Base-by-base conservation (phyloP, 306 rosid genomes). In the Gillenia trifoliata region DNA sequence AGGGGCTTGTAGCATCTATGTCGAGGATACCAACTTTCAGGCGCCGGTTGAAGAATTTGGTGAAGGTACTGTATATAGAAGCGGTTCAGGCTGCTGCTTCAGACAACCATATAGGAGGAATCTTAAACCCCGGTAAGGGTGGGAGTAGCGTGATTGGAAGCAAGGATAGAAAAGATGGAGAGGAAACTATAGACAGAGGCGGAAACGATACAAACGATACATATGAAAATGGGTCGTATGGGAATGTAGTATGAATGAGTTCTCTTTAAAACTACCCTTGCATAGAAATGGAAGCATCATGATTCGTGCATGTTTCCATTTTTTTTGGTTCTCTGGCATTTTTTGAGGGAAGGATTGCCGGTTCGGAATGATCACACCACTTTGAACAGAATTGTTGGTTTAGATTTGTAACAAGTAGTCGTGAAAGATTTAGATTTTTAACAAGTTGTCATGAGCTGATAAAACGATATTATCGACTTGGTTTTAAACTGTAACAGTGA, bases 21-120 rank as follows among this genome's bases (percentile, higher is more conserved):
- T 84, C 98, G 0, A 81, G 94, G 50, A 77, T 92, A 33, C 98
- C 98, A 1, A 87, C 91, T 8, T 90, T 90, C 75, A 74, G 94
- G 41, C 83, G 96, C 19, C 85, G 82, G 36, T 88, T 92, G 56
- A 85, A 54, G 82, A 84, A 86, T 71, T 64, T 90, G 62, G 85
- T 84, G 3, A 90, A 88, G 88, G 67, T 81, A 40, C 80, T 92
- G 59, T 92, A 88, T 64, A 29, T 90, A 56, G 98, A 88, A 88
- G 90, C 85, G 34, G 72, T 88, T 80, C 90, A 84, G 73, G 77
- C 71, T 8, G 72, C 81, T 29, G 86, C 83, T 52, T 84, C 90
- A 41, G 82, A 40, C 33, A 43, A 77, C 34, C 87, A 40, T 4
- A 38, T 71, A 4, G 87, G 85, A 56, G 91, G 74, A 62, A 75